Conservation (phyloP, 2,329 filamentous ascomycete genomes). For the Aotearoamyces nothofagi region DNA sequence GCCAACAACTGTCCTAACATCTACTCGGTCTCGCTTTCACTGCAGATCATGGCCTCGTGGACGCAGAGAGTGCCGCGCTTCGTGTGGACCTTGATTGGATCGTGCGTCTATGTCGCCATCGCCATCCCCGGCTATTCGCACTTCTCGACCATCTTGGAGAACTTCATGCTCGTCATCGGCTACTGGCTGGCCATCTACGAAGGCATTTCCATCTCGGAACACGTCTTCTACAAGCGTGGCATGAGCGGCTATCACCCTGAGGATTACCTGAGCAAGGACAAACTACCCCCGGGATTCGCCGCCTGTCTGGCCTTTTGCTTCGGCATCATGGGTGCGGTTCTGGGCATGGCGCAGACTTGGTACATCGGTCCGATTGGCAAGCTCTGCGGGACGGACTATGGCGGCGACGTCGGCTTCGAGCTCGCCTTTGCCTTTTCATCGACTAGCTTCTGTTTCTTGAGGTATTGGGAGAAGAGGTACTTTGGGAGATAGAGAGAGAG, state of each 20-base stretch:
- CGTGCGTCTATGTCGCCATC: slow-evolving; percentile 49
- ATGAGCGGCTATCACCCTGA: slow-evolving; percentile 43
- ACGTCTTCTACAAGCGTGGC: slow-evolving; percentile 51
- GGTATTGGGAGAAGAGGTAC: slow-evolving; percentile 23
- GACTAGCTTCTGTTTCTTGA: slow-evolving; percentile 32
- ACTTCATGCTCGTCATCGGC: slow-evolving; percentile 54
- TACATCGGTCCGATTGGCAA: slow-evolving; percentile 51
- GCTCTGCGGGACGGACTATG: slow-evolving; percentile 34
- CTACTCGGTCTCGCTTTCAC: slow-evolving; percentile 53
- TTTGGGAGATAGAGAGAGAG: slow-evolving; percentile 21
- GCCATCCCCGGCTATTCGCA: slow-evolving; percentile 53
- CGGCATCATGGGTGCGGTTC: slow-evolving; percentile 48
- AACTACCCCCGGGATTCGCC: slow-evolving; percentile 48
- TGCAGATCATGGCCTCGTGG: slow-evolving; percentile 46
- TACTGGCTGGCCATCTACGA: slow-evolving; percentile 68
- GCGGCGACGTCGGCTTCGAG: slow-evolving; percentile 38
- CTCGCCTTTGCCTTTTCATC: slow-evolving; percentile 46
- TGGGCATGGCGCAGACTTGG: slow-evolving; percentile 59
- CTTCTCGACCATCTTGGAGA: slow-evolving; percentile 49
- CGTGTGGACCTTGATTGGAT: slow-evolving; percentile 48
- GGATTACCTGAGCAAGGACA: slow-evolving; percentile 38
- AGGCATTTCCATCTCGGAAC: slow-evolving; percentile 48
- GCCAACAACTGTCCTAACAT: slow-evolving; percentile 60
- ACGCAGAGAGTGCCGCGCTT: slow-evolving; percentile 50
- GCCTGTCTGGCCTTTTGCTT: slow-evolving; percentile 46